phyloP scores from a whole-genome alignment of 768 basidiomycete genomes.

The Crassisporium funariophilum region DNA sequence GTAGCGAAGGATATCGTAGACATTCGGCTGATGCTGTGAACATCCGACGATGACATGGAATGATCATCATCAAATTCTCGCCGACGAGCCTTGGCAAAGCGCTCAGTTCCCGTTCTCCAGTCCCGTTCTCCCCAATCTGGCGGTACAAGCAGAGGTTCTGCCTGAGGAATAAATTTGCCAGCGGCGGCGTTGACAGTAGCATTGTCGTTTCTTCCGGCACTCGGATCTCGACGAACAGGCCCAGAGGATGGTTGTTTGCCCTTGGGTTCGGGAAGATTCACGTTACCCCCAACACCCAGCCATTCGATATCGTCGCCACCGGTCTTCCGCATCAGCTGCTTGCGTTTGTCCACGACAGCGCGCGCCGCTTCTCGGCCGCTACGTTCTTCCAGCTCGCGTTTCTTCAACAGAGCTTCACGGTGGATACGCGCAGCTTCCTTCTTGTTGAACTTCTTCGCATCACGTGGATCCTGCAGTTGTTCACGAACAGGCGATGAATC shows the following conservation, averaged over 20 bases:
- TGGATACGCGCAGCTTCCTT: constrained; percentile 80
- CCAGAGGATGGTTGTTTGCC: constrained; percentile 60
- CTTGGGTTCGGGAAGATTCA: constrained; percentile 45
- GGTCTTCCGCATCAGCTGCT: constrained; percentile 66
- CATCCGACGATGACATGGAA: constrained; percentile 87
- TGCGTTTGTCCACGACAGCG: constrained; percentile 90
- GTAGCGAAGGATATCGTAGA: constrained; percentile 82
- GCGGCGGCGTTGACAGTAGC: constrained; percentile 64
- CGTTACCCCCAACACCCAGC: constrained; percentile 44
- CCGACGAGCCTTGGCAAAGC: constrained; percentile 75
- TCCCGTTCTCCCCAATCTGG: constrained; percentile 39
- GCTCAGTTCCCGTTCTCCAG: constrained; percentile 63
- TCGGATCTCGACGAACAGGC: constrained; percentile 63
- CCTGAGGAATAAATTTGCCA: constrained; percentile 47
- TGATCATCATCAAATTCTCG: constrained; percentile 89
- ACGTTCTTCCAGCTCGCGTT: constrained; percentile 73
- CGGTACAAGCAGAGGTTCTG: constrained; percentile 25
- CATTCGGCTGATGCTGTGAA: constrained; percentile 73
- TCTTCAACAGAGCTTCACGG: constrained; percentile 82
- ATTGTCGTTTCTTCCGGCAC: constrained; percentile 39
- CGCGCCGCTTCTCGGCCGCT: constrained; percentile 86
- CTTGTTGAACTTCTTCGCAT: constrained; percentile 73
- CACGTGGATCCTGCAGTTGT: constrained; percentile 43
- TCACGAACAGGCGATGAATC: constrained; percentile 50
- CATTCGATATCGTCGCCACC: constrained; percentile 63